Base-by-base conservation (phyloP, 2,329 filamentous ascomycete genomes). In the Ophiocordyceps unilateralis region DNA sequence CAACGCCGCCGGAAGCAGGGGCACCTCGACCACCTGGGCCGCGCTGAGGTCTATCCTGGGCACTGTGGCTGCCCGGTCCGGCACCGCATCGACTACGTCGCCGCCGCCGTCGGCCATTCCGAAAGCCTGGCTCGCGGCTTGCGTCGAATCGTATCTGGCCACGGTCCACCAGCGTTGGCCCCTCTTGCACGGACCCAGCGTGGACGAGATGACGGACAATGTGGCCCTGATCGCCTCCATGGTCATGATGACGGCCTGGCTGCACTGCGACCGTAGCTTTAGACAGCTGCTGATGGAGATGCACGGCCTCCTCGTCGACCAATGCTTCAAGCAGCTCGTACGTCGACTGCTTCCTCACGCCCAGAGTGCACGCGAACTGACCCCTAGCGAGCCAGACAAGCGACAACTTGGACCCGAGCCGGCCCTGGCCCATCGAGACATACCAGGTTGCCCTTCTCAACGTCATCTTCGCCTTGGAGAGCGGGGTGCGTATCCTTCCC, bases 81-180 rank as follows among this genome's bases (percentile, higher is more conserved):
- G 28, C 11, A 22, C 40, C 4, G 28, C 21, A 6, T 40, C 44
- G 1, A 41, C 36, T n/a, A 5, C 19, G 11, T 34, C 36, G 2
- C 41, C 44, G 2, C 42, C 36, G 11, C 38, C 39, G 2, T n/a
- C 47, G 15, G 21, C 47, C 32, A 41, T 52, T 3, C 45, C 50
- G 22, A 48, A 49, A 23, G 8, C 40, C 1, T 55, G 53, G 54
- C 46, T 53, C 4, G 39, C 46, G 14, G 45, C 43, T 4, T 49
- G 48, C 22, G 46, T 51, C 1, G 51, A 54, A 0, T 50, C 55
- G 0, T 71, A 66, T 30, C 56, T 68, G n/a, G 51, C 51, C 0
- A 46, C 54, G 0, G 64, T 67, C 24, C 65, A 68, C 44, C 53
- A 63, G 23, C 55, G 55, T 1, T 68, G 64, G 55, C 60, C 66